Base-by-base conservation (phyloP, 2,329 filamentous ascomycete species). In the Pseudogymnoascus sp. region DNA sequence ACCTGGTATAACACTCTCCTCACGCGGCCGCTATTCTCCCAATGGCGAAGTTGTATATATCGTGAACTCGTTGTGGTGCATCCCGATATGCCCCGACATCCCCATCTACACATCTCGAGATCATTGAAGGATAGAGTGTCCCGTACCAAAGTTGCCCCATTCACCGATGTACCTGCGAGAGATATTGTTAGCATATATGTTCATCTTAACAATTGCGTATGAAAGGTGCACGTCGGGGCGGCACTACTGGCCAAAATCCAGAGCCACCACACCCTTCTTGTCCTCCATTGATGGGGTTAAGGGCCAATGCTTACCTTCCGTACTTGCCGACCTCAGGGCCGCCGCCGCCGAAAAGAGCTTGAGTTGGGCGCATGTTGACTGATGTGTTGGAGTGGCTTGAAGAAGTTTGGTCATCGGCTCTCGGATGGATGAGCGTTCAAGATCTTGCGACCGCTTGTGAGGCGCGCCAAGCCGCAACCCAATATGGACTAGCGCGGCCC, bases 101-200 rank as follows among this genome's bases (percentile, higher is more conserved):
- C 19, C 18, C 28, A 57, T 57, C 9, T 33, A 15, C n/a, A 19
- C 26, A 57, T 37, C 52, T 33, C 30, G 28, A 57, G 8, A 37
- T 34, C 30, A 33, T 26, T 37, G 13, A 57, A 21, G 28, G 28
- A 57, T 34, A 37, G 15, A 57, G 12, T 38, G 30, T 38, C 15
- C 70, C 70, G 68, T 63, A 72, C 70, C 70, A 39, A 71, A 59
- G 63, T 67, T 67, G 63, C 70, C 70, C 69, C 68, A 72, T 59
- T 30, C 61, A 62, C 70, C 70, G 9, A 72, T 33, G 52, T 68
- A 72, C 57, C 70, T 72, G 41, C 34, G 60, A 28, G 41, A 48
- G 41, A 48, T 3, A 26, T 28, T 26, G 15, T 48, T 48, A 48
- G 41, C 23, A 48, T 23, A 28, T 15, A 8, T 26, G 15, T 21